Conservation (phyloP, 2,329 filamentous ascomycete genomes). For the Monosporascus sp. region DNA sequence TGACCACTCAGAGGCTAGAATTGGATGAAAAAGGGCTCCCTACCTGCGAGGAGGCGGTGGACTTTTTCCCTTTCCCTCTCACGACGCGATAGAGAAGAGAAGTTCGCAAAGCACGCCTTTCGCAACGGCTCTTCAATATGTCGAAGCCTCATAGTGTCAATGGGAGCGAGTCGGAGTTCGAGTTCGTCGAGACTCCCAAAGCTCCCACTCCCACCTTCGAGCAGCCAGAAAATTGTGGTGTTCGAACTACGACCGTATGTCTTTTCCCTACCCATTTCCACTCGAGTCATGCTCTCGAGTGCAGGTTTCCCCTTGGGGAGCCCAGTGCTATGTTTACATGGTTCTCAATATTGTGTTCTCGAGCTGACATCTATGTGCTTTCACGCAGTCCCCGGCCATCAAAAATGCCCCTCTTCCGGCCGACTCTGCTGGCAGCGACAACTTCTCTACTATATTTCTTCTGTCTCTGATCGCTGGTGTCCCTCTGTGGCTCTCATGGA, state of each 20-base stretch:
- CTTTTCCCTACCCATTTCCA: neutral
- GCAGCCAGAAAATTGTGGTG: constrained; percentile 49
- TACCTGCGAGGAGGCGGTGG: neutral
- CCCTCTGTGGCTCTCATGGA: constrained; percentile 77
- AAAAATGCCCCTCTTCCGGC: constrained; percentile 92
- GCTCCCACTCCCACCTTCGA: constrained; percentile 43
- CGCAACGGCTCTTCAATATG: constrained; percentile 31
- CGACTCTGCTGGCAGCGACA: constrained; percentile 76
- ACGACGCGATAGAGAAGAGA: neutral
- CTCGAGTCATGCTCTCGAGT: neutral
- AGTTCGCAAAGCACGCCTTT: neutral
- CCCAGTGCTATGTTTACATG: no score
- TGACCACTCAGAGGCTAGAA: neutral
- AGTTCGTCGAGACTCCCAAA: constrained; percentile 58
- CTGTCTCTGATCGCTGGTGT: constrained; percentile 63
- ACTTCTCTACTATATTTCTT: constrained; percentile 80
- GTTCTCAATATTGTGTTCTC: neutral
- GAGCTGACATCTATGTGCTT: neutral
- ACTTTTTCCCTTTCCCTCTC: neutral
- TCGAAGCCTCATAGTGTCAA: constrained; percentile 43
- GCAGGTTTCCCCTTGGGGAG: neutral
- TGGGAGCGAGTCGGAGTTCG: constrained; percentile 52
- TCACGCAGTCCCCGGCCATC: constrained; percentile 71
- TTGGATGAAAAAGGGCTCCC: neutral
- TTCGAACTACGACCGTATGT: constrained; percentile 49